Base-by-base conservation (phyloP, 1,284 basidiomycete genomes). In the Rhodotorula sp. region DNA sequence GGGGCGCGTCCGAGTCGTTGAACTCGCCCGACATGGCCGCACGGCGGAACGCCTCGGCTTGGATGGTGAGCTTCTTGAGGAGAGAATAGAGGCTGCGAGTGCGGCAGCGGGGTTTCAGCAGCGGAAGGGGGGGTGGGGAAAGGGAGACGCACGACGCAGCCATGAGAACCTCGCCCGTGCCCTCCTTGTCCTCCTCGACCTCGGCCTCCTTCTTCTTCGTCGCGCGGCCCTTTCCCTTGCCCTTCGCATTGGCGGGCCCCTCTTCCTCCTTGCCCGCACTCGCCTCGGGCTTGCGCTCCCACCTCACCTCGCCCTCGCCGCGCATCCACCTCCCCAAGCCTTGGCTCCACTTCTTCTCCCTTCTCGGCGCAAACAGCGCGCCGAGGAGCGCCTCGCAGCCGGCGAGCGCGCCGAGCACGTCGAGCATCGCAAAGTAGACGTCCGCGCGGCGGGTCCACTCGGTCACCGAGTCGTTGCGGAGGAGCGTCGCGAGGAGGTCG, bases 381-480 rank as follows among this genome's bases (percentile, higher is more conserved):
- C 81, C 81, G 27, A 87, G 80, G 0, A 84, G 86, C 15, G 86
- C 80, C 76, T 87, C 85, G 69, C 84, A 85, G 70, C 86, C 85
- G 7, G 83, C 84, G 80, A 87, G 81, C n/a, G 84, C 81, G 48
- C 83, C 82, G 37, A 87, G 79, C 15, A 87, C 79, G 21, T 78
- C 81, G 10, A 87, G 78, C 83, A 85, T 84, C 10, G 84, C 83
- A 66, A 85, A 80, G 74, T 87, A 87, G 29, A 83, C 81, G 25
- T 84, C 82, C 66, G 81, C 83, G 34, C 86, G 83, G 5, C 81
- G 73, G 37, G 82, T 84, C 86, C 86, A 87, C 71, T 87, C 86
- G 3, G 81, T 84, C 21, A 87, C 83, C 0, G 85, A 86, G 77
- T 87, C 86, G 75, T 87, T 87, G 27, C 86, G 82, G 32, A 87